Base-by-base conservation (phyloP, 2,329 filamentous ascomycete species). In the Shiraia sp. region DNA sequence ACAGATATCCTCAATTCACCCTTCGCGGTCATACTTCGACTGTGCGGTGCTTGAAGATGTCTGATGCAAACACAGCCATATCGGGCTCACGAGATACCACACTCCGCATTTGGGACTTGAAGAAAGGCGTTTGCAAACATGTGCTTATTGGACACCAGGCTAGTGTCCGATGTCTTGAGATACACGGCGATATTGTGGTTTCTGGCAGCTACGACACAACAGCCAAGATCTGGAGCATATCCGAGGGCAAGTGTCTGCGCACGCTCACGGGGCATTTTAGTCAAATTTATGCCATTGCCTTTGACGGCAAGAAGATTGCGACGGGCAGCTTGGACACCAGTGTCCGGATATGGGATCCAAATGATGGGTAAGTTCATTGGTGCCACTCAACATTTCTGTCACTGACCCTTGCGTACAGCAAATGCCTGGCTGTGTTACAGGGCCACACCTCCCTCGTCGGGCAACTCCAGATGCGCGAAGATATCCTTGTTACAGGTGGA, bases 161-260 rank as follows among this genome's bases (percentile, higher is more conserved):
- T 31, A 96, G 90, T 69, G 92, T 99, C 17, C 81, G 92, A 51
- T 99, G 92, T 68, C 77, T 99, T 29, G 93, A 96, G 65, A 96
- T 97, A 60, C 90, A 96, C 66, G 93, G 91, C 40, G 92, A 99
- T 71, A 84, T 96, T 52, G 89, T 97, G 28, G 93, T 99, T n/a
- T 96, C 91, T 22, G 93, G 93, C 42, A 96, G 90, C 69, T 99
- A 99, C 71, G 93, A 99, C 68, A 96, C 93, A 6, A 96, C 90
- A 15, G 93, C 93, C 15, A 87, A 90, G 58, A 92, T 99, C 42
- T 99, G 93, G 93, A 96, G 89, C 69, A 97, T 99, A 37, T 95
- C 90, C 2, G 89, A 96, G 71, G 93, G 93, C 22, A 85, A 90
- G 49, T 99, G 93, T 68, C 75, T 97, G 40, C 86, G 92, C 55